phyloP scores from a whole-genome alignment of 805 yeast genomes.

The Kodamaea hsintzibuensis region DNA sequence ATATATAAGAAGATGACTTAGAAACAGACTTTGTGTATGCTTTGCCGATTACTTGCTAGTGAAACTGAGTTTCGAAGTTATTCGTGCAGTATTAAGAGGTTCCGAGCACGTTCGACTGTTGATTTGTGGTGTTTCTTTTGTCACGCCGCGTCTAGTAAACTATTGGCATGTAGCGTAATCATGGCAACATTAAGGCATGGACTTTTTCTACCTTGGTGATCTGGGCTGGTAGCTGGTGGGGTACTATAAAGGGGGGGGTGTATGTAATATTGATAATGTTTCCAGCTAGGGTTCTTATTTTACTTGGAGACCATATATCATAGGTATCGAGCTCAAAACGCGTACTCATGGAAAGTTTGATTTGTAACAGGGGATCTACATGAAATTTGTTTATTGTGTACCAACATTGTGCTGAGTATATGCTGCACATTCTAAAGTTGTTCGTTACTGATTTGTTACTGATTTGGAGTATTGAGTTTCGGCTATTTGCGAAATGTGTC shows the following conservation, averaged over 20 bases:
- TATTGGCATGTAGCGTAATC: background rate
- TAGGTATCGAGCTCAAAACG: background rate
- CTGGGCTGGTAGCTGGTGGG: no score
- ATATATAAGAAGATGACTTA: background rate
- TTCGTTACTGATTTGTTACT: background rate
- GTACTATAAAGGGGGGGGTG: no score
- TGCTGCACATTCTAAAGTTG: background rate
- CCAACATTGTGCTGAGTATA: background rate
- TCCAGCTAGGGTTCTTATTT: no score
- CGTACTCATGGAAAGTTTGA: background rate
- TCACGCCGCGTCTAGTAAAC: conserved; percentile 3
- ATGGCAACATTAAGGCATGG: background rate
- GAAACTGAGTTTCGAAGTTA: background rate
- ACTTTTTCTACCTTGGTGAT: no score
- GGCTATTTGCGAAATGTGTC: background rate
- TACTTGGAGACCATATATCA: no score
- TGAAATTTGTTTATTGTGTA: background rate
- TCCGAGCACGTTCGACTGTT: background rate
- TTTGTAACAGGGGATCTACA: background rate
- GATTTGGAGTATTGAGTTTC: background rate
- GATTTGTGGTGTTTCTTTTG: conserved; percentile 2
- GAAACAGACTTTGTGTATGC: background rate
- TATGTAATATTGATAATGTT: no score
- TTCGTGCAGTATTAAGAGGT: background rate
- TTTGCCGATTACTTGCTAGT: background rate